These are phyloP conservation scores for Trichoderma lentiforme DNA, from an alignment of 2,329 filamentous ascomycete species.

Conservation along the genomic window DNA sequence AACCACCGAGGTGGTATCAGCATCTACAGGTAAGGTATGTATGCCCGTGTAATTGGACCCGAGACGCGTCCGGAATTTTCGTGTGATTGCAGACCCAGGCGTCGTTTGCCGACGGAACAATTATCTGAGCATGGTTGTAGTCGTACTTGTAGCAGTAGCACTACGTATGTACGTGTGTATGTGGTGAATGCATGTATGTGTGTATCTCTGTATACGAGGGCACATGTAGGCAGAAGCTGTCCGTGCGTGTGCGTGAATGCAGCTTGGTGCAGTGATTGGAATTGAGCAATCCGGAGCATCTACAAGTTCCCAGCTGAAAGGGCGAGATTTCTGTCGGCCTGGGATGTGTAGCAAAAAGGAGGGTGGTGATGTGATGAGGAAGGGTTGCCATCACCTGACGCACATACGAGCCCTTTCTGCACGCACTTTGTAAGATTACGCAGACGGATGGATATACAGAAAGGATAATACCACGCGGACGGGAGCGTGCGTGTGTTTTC, in stretches of 20 bases:
- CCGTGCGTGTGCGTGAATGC: background rate
- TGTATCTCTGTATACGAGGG: background rate
- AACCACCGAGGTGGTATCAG: background rate
- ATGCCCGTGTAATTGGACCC: background rate
- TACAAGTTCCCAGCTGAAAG: background rate
- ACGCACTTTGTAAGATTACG: slow-evolving; percentile 1
- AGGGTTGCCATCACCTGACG: background rate
- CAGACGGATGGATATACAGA: background rate
- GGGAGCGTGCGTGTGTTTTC: background rate
- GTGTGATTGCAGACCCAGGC: background rate
- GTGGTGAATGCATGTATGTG: background rate
- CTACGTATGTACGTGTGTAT: background rate
- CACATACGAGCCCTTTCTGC: background rate
- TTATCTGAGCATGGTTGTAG: background rate
- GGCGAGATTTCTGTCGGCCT: too few species aligned
- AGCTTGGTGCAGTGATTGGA: slow-evolving; percentile 1
- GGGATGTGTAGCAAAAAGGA: background rate
- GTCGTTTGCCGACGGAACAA: background rate
- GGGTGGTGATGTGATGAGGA: background rate
- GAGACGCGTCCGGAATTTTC: background rate
- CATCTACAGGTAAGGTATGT: background rate
- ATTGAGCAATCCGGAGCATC: background rate
- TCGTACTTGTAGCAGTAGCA: background rate
- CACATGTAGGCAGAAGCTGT: background rate
- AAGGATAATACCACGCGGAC: background rate